Conservation (phyloP, 805 yeast species). For the Kodamaea neixiangensis region DNA sequence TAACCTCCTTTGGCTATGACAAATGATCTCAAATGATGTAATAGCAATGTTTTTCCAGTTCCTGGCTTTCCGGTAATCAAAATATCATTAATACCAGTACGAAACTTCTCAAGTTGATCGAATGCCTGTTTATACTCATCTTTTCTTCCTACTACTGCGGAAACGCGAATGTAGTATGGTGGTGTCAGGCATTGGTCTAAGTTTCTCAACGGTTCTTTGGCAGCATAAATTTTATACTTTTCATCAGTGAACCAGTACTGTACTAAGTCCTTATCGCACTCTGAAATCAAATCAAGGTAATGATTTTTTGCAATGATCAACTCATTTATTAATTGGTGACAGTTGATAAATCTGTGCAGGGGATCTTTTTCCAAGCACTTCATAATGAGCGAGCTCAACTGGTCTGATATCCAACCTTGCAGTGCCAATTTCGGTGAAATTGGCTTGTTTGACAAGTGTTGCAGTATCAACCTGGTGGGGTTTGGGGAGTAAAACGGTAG, state of each 20-base stretch:
- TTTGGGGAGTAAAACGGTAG: slow-evolving; percentile 34
- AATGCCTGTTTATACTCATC: slow-evolving; percentile 12
- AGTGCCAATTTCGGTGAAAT: slow-evolving; percentile 38
- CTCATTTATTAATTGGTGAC: slow-evolving; percentile 37
- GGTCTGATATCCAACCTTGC: slow-evolving; percentile 26
- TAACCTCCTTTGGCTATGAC: slow-evolving; percentile 33
- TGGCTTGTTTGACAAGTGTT: slow-evolving; percentile 44
- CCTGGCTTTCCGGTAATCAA: slow-evolving; percentile 47
- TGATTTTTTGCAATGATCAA: slow-evolving; percentile 25
- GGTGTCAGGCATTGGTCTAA: slow-evolving; percentile 11
- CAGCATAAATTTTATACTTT: slow-evolving; percentile 5
- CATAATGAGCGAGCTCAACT: slow-evolving; percentile 42
- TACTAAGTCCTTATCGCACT: neutral
- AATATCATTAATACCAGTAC: slow-evolving; percentile 21
- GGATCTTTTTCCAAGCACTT: slow-evolving; percentile 45
- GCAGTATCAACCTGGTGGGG: slow-evolving; percentile 37
- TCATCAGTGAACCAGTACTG: slow-evolving; percentile 6
- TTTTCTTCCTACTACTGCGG: slow-evolving; percentile 17
- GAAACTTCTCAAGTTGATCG: slow-evolving; percentile 10
- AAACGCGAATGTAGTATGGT: slow-evolving; percentile 11
- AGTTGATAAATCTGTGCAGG: slow-evolving; percentile 37
- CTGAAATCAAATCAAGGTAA: slow-evolving; percentile 15
- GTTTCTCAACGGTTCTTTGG: neutral
- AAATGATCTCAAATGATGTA: slow-evolving; percentile 38
- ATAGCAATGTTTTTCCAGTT: slow-evolving; percentile 45